A percentile compares a stretch with the other conserved stretches of the same genome.
These are phyloP conservation scores for Apiotrichum mycotoxinovorans DNA, from an alignment of 1,284 basidiomycete genomes.

Conservation along the genomic window DNA sequence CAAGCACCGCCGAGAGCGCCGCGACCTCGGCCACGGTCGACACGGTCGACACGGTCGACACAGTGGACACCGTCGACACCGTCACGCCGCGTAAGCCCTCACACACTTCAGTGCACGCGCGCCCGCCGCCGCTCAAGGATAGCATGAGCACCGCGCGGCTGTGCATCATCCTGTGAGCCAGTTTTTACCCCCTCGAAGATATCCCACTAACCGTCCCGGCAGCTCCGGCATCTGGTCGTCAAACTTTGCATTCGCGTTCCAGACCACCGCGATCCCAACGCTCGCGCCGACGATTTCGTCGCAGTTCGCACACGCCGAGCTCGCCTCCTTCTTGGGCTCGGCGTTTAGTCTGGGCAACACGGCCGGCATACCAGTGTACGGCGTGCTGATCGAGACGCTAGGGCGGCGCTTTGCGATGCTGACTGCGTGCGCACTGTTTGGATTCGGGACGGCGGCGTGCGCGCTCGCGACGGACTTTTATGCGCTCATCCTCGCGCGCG, in stretches of 20 bases:
- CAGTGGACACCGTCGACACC: neutral
- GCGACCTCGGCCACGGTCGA: neutral
- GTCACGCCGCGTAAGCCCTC: neutral
- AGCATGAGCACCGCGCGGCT: constrained; percentile 10
- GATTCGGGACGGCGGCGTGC: constrained; percentile 40
- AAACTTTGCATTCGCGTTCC: constrained; percentile 49
- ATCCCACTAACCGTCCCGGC: too few relatives aligned
- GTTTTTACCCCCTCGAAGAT: too few relatives aligned
- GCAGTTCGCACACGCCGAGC: constrained; percentile 44
- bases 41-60: neutral
- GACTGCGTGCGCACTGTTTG: constrained; percentile 41
- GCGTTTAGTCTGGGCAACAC: constrained; percentile 44
- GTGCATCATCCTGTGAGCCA: neutral
- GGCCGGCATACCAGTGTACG: constrained; percentile 48
- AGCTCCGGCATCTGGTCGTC: constrained; percentile 33
- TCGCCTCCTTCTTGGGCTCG: constrained; percentile 46
- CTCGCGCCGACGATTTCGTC: constrained; percentile 36
- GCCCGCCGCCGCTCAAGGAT: neutral
- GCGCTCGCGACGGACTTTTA: constrained; percentile 41
- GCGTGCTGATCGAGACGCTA: constrained; percentile 47
- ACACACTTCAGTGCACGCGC: neutral
- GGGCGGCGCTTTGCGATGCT: constrained; percentile 45
- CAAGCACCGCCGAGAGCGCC: neutral
- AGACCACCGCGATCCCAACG: constrained; percentile 46
- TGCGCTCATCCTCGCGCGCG: constrained; percentile 41